Evolutionary conservation across 805 yeast genomes (phyloP), one percentile per base, ranked within the genome.

Genomic region (Metschnikowia henanensis): DNA sequence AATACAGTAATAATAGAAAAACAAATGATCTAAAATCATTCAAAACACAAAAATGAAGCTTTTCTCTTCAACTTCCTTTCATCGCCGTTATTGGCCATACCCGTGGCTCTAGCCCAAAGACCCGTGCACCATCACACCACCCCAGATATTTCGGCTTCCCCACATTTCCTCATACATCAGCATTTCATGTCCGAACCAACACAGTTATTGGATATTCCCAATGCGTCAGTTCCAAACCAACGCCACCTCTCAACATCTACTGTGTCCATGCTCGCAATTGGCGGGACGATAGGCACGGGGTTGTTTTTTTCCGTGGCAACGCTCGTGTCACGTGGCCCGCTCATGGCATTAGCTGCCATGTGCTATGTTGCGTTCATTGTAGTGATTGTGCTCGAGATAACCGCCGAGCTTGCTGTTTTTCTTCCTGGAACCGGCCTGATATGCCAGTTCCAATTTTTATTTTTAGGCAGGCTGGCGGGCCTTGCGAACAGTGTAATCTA

Each of bases 271-370:
- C 53, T 57, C 12, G 50, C 53, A n/a, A 47, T 59, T 15, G 62
- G 61, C 16, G 60, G 59, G 23, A 59, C 55, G 13, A 52, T 57
- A 4, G 62, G 62, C 15, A 55, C 59, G 3, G 62, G 62, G 1
- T 45, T 57, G 26, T 58, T 59, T 36, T 47, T 52, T 22, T 54
- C 58, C 17, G 46, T 58, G 17, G 39, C 53, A 18, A 32, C 31
- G 15, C 38, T 42, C 32, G 33, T 53, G 21, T 31, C 45, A 5
- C 42, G 41, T 20, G 62, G 61, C 9, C 60, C 62, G 4, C 41
- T 56, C 5, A 45, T 53, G 34, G 52, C 59, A 17, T 30, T 60
- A 4, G 28, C 45, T 19, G 37, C 59, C 13, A 56, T 56, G 50
- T 20, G 22, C 13, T 58, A 57, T 34, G 41, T 57, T n/a, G 51